Conservation (phyloP, 176 grass and related monocot genomes). For the Puya raimondii region DNA sequence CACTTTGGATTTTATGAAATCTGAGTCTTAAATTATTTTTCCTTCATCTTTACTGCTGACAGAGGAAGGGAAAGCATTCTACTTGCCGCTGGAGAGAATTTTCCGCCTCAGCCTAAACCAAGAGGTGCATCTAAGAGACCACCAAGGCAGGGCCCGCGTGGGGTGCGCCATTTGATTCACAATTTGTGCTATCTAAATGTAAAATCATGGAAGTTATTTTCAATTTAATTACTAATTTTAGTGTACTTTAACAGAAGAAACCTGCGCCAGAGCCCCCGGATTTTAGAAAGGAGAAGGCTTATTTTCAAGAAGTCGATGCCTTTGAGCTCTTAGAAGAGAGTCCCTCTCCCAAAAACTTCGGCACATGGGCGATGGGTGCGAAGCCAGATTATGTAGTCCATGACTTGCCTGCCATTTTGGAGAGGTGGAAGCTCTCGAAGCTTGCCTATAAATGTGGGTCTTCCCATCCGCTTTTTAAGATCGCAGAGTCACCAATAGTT, state of each 20-base stretch:
- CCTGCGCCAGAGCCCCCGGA: slow-evolving; percentile 23
- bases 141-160: slow-evolving; percentile 33
- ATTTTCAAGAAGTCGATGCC: slow-evolving; percentile 83
- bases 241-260: slow-evolving; percentile 59
- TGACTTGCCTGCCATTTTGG: slow-evolving; percentile 66
- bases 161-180: slow-evolving; percentile 9
- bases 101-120: slow-evolving; percentile 46
- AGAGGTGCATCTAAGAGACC: slow-evolving; percentile 38
- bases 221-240: slow-evolving; percentile 19
- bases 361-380: slow-evolving; percentile 46
- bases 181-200: neutral
- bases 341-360: slow-evolving; percentile 62
- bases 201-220: slow-evolving; percentile 1
- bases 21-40: neutral
- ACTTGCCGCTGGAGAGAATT: slow-evolving; percentile 36
- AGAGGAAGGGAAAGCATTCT: slow-evolving; percentile 93
- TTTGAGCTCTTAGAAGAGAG: slow-evolving; percentile 79
- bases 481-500: slow-evolving; percentile 46
- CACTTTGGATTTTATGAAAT: too few species aligned
- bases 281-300: slow-evolving; percentile 66
- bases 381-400: slow-evolving; percentile 26
- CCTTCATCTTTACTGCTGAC: slow-evolving; percentile 12
- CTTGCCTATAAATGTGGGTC: slow-evolving; percentile 29
- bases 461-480: slow-evolving; percentile 43
- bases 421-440: slow-evolving; percentile 71